Evolutionary conservation across 345 rosid species (phyloP).

Genomic region (Hirschfeldia incana): DNA sequence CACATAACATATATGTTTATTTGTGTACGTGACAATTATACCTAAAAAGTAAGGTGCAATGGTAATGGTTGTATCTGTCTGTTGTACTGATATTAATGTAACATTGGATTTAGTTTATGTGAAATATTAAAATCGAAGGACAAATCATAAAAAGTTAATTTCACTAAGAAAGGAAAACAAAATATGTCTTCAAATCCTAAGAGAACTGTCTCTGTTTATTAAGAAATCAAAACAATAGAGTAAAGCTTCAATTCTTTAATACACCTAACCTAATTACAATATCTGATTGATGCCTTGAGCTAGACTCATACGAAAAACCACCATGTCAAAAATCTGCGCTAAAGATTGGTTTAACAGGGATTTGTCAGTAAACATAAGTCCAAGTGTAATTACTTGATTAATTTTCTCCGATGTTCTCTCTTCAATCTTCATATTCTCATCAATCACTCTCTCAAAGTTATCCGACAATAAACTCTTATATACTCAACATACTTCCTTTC

Average conservation of each 20-base stretch:
- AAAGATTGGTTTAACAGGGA: conserved; percentile 46
- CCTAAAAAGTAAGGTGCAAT: too few relatives aligned
- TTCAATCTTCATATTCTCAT: conserved; percentile 47
- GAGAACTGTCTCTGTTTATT: neutral
- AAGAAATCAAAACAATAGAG: conserved; percentile 10
- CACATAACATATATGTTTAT: neutral
- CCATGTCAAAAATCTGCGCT: conserved; percentile 47
- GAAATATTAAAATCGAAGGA: too few relatives aligned
- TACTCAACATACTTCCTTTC: conserved; percentile 47
- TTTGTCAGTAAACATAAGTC: conserved; percentile 59
- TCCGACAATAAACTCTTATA: conserved; percentile 16
- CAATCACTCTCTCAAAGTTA: conserved; percentile 45
- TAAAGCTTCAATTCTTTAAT: neutral
- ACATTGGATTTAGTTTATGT: too few relatives aligned
- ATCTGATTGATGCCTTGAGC: conserved; percentile 28
- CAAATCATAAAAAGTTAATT: too few relatives aligned
- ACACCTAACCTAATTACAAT: neutral
- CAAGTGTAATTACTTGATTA: conserved; percentile 53
- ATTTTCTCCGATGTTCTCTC: conserved; percentile 44
- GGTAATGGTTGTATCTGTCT: too few relatives aligned
- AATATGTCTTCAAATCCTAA: neutral
- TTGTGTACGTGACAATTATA: neutral
- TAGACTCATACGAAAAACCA: conserved; percentile 44
- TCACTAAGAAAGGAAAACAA: too few relatives aligned
- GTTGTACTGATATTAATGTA: too few relatives aligned